A percentile compares a stretch with the other conserved stretches of the same genome.
These are phyloP conservation scores for Coprinellus micaceus DNA, from an alignment of 768 basidiomycete genomes.

Conservation along the genomic window DNA sequence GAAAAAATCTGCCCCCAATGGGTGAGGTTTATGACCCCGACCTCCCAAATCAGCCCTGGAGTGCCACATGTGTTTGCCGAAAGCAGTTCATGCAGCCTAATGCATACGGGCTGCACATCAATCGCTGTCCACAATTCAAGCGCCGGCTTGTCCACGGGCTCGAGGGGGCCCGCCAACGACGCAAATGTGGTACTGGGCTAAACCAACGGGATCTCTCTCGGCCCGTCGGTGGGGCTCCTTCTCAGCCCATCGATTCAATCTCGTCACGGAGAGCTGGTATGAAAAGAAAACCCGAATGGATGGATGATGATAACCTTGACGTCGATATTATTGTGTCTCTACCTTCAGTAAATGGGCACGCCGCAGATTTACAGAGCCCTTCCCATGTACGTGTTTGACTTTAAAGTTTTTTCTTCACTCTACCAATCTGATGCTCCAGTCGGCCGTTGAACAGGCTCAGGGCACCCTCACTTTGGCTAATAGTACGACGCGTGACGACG, in stretches of 20 bases:
- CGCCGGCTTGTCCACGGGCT: background rate
- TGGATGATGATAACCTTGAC: background rate
- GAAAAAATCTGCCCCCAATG: no score
- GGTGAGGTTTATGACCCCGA: background rate
- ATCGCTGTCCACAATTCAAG: background rate
- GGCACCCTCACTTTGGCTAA: no score
- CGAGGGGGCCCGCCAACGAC: background rate
- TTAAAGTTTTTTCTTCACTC: no score
- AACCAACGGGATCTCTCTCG: background rate
- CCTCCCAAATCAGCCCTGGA: background rate
- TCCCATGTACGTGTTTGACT: background rate
- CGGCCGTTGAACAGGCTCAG: no score
- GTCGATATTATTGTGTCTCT: background rate
- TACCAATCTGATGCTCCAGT: no score
- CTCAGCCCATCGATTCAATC: no score
- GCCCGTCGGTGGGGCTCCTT: no score
- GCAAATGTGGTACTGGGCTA: background rate
- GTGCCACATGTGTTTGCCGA: background rate
- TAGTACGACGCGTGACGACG: no score
- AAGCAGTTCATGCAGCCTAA: constrained; percentile 1
- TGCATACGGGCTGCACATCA: background rate
- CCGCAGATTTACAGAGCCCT: background rate
- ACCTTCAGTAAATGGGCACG: background rate
- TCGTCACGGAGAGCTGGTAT: background rate
- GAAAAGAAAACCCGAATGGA: background rate